phyloP scores from a whole-genome alignment of 768 basidiomycete species.

The Boletus pseudo-olivaceus region DNA sequence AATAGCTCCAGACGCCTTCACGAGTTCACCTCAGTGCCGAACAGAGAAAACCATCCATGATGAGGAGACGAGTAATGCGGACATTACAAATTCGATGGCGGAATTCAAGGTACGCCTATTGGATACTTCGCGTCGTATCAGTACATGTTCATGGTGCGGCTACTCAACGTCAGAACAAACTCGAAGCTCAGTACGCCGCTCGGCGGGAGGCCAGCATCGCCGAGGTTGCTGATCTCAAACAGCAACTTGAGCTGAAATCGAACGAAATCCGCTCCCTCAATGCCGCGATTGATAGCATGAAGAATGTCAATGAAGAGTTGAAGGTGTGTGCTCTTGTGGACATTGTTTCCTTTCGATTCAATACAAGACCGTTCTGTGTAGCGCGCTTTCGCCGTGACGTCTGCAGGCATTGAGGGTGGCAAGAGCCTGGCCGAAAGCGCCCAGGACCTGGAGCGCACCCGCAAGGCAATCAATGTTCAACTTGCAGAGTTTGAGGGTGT shows the following conservation, averaged over 20 bases:
- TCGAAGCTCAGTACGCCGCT: constrained; percentile 89
- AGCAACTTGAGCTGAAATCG: constrained; percentile 80
- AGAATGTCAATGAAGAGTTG: constrained; percentile 95
- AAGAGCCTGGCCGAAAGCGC: constrained; percentile 97
- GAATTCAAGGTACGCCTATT: constrained; percentile 73
- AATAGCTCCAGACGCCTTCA: background rate
- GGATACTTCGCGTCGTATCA: background rate
- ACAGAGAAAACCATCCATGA: constrained; percentile 90
- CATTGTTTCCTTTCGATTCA: constrained; percentile 4
- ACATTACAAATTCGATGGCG: constrained; percentile 77
- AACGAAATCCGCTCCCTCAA: constrained; percentile 84
- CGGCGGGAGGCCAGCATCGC: constrained; percentile 86
- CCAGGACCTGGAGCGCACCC: constrained; percentile 92
- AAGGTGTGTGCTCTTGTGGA: constrained; percentile 60
- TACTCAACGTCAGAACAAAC: constrained; percentile 62
- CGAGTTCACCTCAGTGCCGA: constrained; percentile 8
- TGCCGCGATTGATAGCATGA: constrained; percentile 85
- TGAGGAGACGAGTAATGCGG: constrained; percentile 81
- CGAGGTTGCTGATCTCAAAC: constrained; percentile 83
- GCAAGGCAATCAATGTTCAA: constrained; percentile 97
- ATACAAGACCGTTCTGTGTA: constrained; percentile 29
- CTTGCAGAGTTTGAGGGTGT: constrained; percentile 97
- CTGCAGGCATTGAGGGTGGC: constrained; percentile 94
- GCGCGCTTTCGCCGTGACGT: constrained; percentile 97
- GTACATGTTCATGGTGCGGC: background rate